A percentile compares a stretch with the other conserved stretches of the same genome.
Evolutionary conservation across 495 filamentous ascomycete species (phyloP).

Genomic region (Halenospora varia): DNA sequence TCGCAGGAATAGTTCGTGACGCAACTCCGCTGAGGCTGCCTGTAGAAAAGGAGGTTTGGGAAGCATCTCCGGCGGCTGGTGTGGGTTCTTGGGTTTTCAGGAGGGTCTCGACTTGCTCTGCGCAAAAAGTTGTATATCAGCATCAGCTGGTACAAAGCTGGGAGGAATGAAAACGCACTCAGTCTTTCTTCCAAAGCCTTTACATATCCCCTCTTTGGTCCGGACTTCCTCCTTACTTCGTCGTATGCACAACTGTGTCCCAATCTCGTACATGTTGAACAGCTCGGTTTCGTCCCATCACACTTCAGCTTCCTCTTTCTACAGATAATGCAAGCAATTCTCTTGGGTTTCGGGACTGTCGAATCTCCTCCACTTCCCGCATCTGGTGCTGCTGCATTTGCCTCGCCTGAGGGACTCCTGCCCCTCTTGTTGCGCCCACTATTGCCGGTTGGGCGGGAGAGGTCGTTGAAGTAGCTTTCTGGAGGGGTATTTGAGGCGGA

Average conservation of each 20-base stretch:
- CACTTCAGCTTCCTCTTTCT: constrained; percentile 88
- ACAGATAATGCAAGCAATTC: constrained; percentile 96
- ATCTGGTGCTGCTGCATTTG: constrained; percentile 20
- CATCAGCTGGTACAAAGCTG: not conserved
- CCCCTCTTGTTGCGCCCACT: constrained; percentile 26
- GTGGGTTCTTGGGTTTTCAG: constrained; percentile 67
- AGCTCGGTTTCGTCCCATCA: constrained; percentile 76
- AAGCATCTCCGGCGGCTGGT: constrained; percentile 21
- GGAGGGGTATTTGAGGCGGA: constrained; percentile 36
- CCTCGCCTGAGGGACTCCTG: constrained; percentile 28
- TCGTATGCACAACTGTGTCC: constrained; percentile 93
- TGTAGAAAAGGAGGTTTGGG: constrained; percentile 11
- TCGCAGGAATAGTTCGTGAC: constrained; percentile 10
- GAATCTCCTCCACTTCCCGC: constrained; percentile 48
- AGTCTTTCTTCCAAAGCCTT: constrained; percentile 94
- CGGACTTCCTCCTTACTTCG: constrained; percentile 95
- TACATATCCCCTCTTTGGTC: constrained; percentile 96
- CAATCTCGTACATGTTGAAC: constrained; percentile 85
- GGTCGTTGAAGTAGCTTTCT: constrained; percentile 52
- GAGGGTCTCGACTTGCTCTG: constrained; percentile 92
- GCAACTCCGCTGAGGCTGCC: constrained; percentile 10
- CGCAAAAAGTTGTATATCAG: constrained; percentile 21
- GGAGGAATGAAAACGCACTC: constrained; percentile 52
- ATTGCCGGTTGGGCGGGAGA: constrained; percentile 39
- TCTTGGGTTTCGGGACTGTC: constrained; percentile 76